Evolutionary conservation across 441 rosid species (phyloP).

Genomic region (Erodium chrysanthum): DNA sequence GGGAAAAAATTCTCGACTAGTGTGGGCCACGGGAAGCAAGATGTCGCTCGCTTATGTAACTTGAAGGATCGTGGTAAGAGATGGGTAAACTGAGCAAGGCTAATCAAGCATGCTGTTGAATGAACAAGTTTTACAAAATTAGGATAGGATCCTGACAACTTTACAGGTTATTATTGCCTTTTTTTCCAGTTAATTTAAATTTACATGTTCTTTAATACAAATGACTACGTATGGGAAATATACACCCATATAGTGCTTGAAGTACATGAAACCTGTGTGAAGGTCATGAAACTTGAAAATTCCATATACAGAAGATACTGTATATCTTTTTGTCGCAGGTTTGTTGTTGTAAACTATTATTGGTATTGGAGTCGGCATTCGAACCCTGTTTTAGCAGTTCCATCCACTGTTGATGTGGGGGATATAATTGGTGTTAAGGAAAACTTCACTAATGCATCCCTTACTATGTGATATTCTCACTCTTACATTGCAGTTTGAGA

Average conservation of each 20-base stretch:
- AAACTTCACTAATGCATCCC: too few relatives aligned
- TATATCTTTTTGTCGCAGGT: background rate
- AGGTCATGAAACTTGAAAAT: background rate
- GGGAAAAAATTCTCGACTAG: conserved; percentile 84
- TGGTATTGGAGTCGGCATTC: too few relatives aligned
- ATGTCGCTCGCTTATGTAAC: background rate
- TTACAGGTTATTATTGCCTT: conserved; percentile 13
- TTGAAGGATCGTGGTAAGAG: background rate
- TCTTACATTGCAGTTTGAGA: too few relatives aligned
- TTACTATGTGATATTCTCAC: too few relatives aligned
- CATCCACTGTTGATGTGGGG: too few relatives aligned
- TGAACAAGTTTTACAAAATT: background rate
- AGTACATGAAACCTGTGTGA: background rate
- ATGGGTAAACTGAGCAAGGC: background rate
- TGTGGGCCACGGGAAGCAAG: background rate
- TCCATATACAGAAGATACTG: background rate
- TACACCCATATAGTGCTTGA: conserved; percentile 15
- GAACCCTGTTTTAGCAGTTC: too few relatives aligned
- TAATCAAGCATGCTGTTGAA: background rate
- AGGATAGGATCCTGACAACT: conserved; percentile 15
- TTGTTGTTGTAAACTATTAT: too few relatives aligned
- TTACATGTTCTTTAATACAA: conserved; percentile 1
- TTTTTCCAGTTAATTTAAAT: conserved; percentile 14
- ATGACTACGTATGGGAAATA: conserved; percentile 7
- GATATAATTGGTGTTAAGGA: too few relatives aligned